phyloP scores from a whole-genome alignment of 78 protist genomes.

The Polysphondylium violaceum region DNA sequence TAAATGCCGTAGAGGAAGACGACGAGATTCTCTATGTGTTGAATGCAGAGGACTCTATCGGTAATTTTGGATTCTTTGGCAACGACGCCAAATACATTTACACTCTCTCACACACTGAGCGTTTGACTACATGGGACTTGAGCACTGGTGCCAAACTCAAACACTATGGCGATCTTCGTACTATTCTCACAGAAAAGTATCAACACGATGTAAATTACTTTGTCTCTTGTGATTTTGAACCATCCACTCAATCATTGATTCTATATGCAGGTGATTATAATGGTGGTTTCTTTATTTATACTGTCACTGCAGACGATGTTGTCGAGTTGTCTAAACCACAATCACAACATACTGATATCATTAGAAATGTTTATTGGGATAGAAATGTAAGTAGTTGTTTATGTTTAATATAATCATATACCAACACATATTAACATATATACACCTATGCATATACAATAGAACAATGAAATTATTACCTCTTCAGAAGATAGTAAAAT shows the following conservation, averaged over 20 bases:
- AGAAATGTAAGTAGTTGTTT: background rate
- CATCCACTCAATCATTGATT: background rate
- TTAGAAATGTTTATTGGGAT: conserved; percentile 54
- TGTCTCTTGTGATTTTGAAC: conserved; percentile 20
- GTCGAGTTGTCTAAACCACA: background rate
- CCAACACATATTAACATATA: background rate
- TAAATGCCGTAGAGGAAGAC: conserved; percentile 34
- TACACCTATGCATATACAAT: background rate
- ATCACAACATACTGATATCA: conserved; percentile 37
- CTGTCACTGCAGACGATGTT: background rate
- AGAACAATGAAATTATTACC: conserved; percentile 44
- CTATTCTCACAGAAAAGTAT: conserved; percentile 7
- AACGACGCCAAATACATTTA: background rate
- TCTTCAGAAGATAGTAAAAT: conserved; percentile 62
- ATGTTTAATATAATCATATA: background rate
- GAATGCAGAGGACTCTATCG: conserved; percentile 49
- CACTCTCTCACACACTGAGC: conserved; percentile 35
- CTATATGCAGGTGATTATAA: conserved; percentile 58
- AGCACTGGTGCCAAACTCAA: background rate
- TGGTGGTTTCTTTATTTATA: conserved; percentile 14
- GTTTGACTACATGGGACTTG: conserved; percentile 43
- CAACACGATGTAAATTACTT: conserved; percentile 51
- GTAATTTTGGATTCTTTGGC: conserved; percentile 59
- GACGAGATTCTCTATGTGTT: conserved; percentile 28
- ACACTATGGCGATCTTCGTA: conserved; percentile 50